Conservation (phyloP, 2,329 filamentous ascomycete genomes). For the Fusarium robinianum region DNA sequence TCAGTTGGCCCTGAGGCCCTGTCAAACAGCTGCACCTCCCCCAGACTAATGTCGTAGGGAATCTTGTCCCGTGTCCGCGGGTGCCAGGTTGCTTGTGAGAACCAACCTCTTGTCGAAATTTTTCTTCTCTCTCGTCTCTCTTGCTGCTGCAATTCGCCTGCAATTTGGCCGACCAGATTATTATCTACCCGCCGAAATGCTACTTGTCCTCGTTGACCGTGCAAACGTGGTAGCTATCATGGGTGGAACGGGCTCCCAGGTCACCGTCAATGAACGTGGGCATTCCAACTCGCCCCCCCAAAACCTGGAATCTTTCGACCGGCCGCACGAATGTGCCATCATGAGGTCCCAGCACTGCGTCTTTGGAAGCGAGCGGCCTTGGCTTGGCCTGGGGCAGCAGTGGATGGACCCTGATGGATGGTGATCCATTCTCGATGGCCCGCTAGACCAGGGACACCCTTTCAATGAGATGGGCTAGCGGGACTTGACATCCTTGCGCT, state of each 20-base stretch:
- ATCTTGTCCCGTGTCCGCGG: constrained; percentile 28
- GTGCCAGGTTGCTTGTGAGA: constrained; percentile 19
- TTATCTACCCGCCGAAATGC: constrained; percentile 8
- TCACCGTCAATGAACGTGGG: constrained; percentile 25
- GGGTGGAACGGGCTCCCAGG: constrained; percentile 14
- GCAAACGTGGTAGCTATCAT: constrained; percentile 11
- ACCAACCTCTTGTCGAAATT: constrained; percentile 5
- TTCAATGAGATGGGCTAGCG: constrained; percentile 24
- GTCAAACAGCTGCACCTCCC: constrained; percentile 29
- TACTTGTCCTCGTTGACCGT: constrained; percentile 5
- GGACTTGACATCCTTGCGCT: constrained; percentile 29
- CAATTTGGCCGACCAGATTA: constrained; percentile 7
- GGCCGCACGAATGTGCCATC: constrained; percentile 23
- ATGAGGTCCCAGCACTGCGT: constrained; percentile 34
- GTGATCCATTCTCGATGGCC: constrained; percentile 18
- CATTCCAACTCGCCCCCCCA: constrained; percentile 18
- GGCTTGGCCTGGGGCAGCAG: constrained; percentile 27
- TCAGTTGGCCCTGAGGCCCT: constrained; percentile 23
- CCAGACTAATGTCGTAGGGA: constrained; percentile 26
- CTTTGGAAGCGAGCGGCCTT: constrained; percentile 35
- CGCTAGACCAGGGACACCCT: constrained; percentile 18
- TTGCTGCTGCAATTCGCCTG: constrained; percentile 6
- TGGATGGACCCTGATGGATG: constrained; percentile 36
- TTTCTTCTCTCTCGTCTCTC: constrained; percentile 5
- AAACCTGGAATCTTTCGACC: constrained; percentile 25